A percentile compares a stretch with the other conserved stretches of the same genome.
Evolutionary conservation across 176 grass and related monocot genomes (phyloP).

Genomic region (Themeda triandra): DNA sequence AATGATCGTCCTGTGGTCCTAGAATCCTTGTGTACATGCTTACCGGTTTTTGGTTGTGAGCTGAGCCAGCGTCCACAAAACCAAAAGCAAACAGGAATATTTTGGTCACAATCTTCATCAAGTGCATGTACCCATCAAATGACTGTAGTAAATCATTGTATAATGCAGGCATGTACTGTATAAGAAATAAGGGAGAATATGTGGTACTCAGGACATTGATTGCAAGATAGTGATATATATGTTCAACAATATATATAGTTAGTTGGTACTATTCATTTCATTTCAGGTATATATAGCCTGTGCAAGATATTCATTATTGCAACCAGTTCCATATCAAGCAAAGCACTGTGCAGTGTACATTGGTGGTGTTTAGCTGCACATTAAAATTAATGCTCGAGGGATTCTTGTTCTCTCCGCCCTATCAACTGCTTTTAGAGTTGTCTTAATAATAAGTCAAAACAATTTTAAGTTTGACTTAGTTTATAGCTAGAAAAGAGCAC

Average conservation of each 20-base stretch:
- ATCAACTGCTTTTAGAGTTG: no score
- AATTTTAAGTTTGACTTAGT: no score
- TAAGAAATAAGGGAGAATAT: not conserved
- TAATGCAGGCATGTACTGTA: conserved; percentile 15
- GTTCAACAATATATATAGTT: not conserved
- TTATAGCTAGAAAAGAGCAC: no score
- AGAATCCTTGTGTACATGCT: not conserved
- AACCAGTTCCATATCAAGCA: not conserved
- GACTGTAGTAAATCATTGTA: not conserved
- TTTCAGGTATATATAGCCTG: not conserved
- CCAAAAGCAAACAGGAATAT: conserved; percentile 7
- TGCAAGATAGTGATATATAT: not conserved
- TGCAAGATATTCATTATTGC: not conserved
- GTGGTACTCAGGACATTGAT: not conserved
- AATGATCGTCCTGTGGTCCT: conserved; percentile 15
- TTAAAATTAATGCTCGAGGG: no score
- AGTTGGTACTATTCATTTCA: not conserved
- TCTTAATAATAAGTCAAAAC: no score
- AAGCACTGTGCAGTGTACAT: not conserved
- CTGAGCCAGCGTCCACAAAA: not conserved
- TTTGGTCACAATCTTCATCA: not conserved
- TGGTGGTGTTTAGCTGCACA: no score
- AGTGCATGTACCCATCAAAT: not conserved
- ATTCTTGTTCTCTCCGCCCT: no score
- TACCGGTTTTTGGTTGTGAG: conserved; percentile 21